Evolutionary conservation across 345 rosid species (phyloP).

Genomic region (Punica granatum): DNA sequence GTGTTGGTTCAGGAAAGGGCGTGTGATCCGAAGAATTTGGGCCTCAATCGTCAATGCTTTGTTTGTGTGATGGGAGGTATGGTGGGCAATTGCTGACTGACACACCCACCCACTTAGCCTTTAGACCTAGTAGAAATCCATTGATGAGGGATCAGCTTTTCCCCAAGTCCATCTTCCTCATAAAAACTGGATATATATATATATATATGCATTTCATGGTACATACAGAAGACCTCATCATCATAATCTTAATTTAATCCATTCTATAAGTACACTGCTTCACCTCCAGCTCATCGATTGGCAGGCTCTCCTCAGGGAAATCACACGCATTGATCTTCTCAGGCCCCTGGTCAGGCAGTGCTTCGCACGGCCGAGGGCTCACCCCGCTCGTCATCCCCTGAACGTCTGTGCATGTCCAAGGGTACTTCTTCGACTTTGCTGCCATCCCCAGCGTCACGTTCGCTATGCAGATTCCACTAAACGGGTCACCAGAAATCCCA

Average conservation of each 20-base stretch:
- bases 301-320: conserved; percentile 13
- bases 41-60: no score
- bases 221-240: not conserved
- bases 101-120: no score
- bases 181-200: no score
- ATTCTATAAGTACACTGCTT: conserved; percentile 13
- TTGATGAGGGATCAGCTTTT: no score
- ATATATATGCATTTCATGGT: not conserved
- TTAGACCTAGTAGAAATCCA: no score
- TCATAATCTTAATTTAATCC: not conserved
- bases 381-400: conserved; percentile 23
- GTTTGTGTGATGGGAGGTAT: no score
- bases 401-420: conserved; percentile 18
- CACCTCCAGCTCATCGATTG: conserved; percentile 11
- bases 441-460: conserved; percentile 17
- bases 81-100: no score
- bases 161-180: no score
- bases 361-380: conserved; percentile 13
- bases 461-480: conserved; percentile 15
- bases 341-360: conserved; percentile 14
- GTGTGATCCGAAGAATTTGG: no score
- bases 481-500: conserved; percentile 9
- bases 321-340: conserved; percentile 16
- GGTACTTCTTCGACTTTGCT: conserved; percentile 15
- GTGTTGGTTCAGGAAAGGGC: no score